Percentiles rank a stretch among this genome's conserved stretches.
Evolutionary conservation across 805 yeast species (phyloP).

Genomic region (Starmerella apis): DNA sequence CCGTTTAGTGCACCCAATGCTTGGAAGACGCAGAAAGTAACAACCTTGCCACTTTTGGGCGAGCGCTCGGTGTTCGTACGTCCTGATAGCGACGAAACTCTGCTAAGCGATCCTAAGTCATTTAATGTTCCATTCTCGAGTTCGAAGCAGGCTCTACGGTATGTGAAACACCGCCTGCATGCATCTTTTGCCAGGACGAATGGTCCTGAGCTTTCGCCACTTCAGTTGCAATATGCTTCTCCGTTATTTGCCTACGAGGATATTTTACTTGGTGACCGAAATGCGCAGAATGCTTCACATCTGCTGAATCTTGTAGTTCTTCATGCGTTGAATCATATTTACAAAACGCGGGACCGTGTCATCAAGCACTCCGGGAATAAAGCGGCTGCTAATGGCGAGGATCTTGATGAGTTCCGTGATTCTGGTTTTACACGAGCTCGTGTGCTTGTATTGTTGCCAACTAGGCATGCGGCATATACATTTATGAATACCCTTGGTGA

Average conservation of each 20-base stretch:
- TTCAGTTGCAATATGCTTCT: conserved; percentile 47
- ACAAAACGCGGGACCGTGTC: conserved; percentile 77
- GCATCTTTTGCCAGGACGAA: conserved; percentile 30
- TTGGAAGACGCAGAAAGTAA: conserved; percentile 25
- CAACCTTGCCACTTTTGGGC: conserved; percentile 24
- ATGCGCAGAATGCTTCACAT: conserved; percentile 40
- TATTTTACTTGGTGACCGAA: conserved; percentile 47
- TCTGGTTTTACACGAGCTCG: conserved; percentile 96
- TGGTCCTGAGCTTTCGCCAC: conserved; percentile 30
- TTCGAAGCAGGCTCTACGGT: conserved; percentile 5
- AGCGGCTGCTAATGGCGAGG: conserved; percentile 13
- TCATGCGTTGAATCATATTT: conserved; percentile 73
- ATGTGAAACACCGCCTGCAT: conserved; percentile 38
- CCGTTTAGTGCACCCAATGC: conserved; percentile 29
- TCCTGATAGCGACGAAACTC: conserved; percentile 7
- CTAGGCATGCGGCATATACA: conserved; percentile 65
- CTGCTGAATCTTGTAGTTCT: conserved; percentile 55
- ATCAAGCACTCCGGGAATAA: conserved; percentile 58
- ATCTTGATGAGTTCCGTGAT: conserved; percentile 54
- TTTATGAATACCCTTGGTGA: conserved; percentile 52
- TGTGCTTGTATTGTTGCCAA: conserved; percentile 70
- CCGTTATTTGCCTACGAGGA: conserved; percentile 69
- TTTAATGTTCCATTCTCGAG: not conserved
- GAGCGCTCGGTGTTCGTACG: conserved; percentile 19
- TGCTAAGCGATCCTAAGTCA: not conserved